Evolutionary conservation across 352 stramenopile genomes (phyloP), one percentile per base, ranked within the genome.

Genomic region (Phytophthora kernoviae): DNA sequence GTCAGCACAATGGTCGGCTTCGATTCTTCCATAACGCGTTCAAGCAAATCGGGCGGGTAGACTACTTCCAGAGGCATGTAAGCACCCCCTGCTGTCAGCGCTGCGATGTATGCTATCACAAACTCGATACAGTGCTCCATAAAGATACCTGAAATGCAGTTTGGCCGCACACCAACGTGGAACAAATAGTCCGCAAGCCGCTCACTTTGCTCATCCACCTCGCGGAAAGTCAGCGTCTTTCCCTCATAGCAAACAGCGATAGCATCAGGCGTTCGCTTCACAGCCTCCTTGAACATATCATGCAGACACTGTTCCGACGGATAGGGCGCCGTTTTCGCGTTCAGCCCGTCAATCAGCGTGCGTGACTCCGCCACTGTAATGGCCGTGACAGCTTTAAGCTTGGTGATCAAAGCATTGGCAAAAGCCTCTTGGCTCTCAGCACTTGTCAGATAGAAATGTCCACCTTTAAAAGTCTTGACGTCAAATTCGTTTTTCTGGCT

Each of bases 121-220:
- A 97, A 98, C 75, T 97, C 85, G 50, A 87, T 78, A 53, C 85
- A 95, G 34, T 96, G 90, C 53, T 97, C 91, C 89, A 98, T 96
- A 60, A 97, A 92, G 66, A 92, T 89, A 26, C 80, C 83, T 43
- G 78, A 84, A 42, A 90, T 91, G 49, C 65, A 72, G 59, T 88
- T 88, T 1, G 80, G 80, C 4, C 82, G 82, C 27, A 92, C 80
- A 44, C 83, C 83, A 32, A 69, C 59, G n/a, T 75, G 44, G 49
- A 79, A 92, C 26, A 92, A 49, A 34, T 84, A 84, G 55, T 89
- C 77, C 4, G 82, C 79, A 4, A 94, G 84, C 8, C 48, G 67
- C 46, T 88, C 70, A 40, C 79, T 88, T 37, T 88, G 82, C 54
- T 81, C 69, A 52, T 92, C 81, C 36, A 93, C 53, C 54, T 95